Base-by-base conservation (phyloP, 2,329 filamentous ascomycete species). In the Fusarium drepaniforme region DNA sequence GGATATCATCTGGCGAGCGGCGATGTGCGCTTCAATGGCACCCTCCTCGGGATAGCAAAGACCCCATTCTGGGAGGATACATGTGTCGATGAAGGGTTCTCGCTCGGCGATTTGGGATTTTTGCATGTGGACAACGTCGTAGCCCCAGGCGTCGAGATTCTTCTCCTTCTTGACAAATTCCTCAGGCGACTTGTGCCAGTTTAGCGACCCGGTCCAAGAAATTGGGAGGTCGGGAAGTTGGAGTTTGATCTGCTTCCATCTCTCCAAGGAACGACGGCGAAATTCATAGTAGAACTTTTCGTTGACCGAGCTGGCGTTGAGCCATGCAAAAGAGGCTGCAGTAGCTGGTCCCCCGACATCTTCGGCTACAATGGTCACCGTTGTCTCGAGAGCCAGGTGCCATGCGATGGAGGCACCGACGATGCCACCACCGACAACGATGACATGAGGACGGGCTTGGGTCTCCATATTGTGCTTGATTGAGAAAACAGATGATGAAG, bases 341-440 rank as follows among this genome's bases (percentile, higher is more conserved):
- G 49, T 58, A 23, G 73, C 73, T 8, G 66, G 49, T 2, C 73
- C 73, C 4, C 73, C 73, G 8, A 71, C 21, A 6, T 73, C 73
- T 16, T 75, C 49, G 2, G 73, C 73, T 8, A 75, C 12, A 13
- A 75, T 64, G n/a, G 70, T 73, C 3, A 75, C 73, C 1, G 28
- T 61, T 3, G 73, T 71, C 3, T 61, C 16, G 13, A 18, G 62
- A 8, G 73, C 40, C 6, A 75, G 4, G 16, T 75, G 73, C 73
- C 73, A 75, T 11, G 64, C 73, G 28, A 75, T 75, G 3, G 73
- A 40, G 5, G 73, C 70, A 15, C 73, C 73, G 16, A 75, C 44
- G 8, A 75, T 73, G 2, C 73, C 73, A 9, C 73, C 73, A 1
- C 73, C 73, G 35, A 75, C 25, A 1, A 75, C 57, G 4, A 75